Conservation (phyloP, 305 asterid genomes). For the Fraxinus platypoda region DNA sequence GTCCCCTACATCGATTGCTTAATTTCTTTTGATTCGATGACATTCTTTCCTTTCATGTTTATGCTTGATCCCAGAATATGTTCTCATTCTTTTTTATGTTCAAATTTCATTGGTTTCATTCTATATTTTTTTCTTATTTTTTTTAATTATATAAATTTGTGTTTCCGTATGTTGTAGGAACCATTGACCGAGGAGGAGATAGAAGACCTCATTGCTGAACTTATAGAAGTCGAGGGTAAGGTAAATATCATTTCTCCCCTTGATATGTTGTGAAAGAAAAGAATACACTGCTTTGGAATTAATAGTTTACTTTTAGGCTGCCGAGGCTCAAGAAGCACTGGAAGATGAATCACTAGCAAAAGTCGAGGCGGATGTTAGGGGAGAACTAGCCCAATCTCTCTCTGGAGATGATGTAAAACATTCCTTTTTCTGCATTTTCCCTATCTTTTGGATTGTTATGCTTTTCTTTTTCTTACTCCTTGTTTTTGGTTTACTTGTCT, state of each 20-base stretch:
- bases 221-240: conserved; percentile 84
- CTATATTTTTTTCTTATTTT: neutral
- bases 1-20: neutral
- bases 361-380: conserved; percentile 86
- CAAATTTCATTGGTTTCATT: neutral
- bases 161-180: conserved; percentile 44
- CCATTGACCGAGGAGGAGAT: conserved; percentile 83
- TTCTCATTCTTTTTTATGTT: neutral
- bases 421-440: neutral
- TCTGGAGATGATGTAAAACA: conserved; percentile 56
- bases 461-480: neutral
- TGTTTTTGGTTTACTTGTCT: neutral
- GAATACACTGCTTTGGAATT: conserved; percentile 5
- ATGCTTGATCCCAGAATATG: neutral
- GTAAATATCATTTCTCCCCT: conserved; percentile 28
- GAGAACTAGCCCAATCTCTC: conserved; percentile 68
- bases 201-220: conserved; percentile 85
- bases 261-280: conserved; percentile 6
- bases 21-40: neutral
- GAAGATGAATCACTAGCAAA: conserved; percentile 81
- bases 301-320: conserved; percentile 58
- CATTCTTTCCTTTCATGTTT: neutral
- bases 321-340: conserved; percentile 88
- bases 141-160: neutral
- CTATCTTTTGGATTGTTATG: neutral